Evolutionary conservation across 2,329 filamentous ascomycete genomes (phyloP).

Genomic region (Pseudogymnoascus sp.): DNA sequence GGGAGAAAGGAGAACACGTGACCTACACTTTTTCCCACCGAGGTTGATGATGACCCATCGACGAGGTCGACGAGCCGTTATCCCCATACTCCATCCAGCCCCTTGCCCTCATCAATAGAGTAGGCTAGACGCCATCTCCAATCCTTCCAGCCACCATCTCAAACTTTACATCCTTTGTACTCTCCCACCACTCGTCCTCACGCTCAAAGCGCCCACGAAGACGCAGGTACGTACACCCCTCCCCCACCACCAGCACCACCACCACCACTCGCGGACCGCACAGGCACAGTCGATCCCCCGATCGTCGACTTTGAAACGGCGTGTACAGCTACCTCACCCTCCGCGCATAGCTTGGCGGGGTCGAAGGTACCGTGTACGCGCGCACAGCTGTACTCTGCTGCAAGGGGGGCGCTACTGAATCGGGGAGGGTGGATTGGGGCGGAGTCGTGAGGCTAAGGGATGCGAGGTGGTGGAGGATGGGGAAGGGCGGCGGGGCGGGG

Average conservation of each 20-base stretch:
- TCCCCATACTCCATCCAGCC: background rate
- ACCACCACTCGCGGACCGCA: background rate
- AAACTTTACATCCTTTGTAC: background rate
- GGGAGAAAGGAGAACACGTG: background rate
- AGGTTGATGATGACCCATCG: too few species aligned
- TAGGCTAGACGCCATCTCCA: background rate
- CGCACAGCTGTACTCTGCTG: constrained; percentile 50
- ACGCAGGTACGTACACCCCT: background rate
- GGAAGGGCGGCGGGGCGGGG: constrained; percentile 53
- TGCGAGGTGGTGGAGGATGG: constrained; percentile 34
- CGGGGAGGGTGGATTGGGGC: constrained; percentile 59
- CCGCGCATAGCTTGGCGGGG: constrained; percentile 45
- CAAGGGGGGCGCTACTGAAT: constrained; percentile 49
- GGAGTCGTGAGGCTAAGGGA: constrained; percentile 46
- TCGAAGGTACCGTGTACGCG: constrained; percentile 35
- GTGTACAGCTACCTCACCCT: background rate
- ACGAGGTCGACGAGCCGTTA: background rate
- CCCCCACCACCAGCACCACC: background rate
- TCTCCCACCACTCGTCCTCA: background rate
- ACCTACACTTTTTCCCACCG: background rate
- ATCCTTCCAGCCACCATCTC: background rate
- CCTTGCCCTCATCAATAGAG: background rate
- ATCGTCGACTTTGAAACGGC: background rate
- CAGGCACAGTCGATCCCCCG: background rate
- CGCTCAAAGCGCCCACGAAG: background rate